Evolutionary conservation across 1,284 basidiomycete species (phyloP), one percentile per base, ranked within the genome.

Genomic region (Sphagnurus paluster): DNA sequence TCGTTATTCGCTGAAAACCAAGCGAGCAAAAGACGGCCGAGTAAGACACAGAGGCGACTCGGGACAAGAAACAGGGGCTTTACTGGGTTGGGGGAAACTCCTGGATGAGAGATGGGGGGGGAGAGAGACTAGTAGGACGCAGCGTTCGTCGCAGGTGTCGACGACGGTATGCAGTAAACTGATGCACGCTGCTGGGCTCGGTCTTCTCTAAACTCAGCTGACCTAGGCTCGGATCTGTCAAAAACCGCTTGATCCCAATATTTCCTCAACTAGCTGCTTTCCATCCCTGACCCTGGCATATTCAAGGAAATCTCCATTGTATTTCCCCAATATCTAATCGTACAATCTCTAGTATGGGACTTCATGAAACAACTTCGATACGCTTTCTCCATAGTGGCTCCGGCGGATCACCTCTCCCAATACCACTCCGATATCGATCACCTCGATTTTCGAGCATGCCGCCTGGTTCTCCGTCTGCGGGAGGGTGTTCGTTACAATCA

Each of bases 401-500:
- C 96, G 80, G 55, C 96, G 75, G 52, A 99, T 98, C 39, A 98
- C 96, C 76, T 99, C 97, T 32, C 93, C 97, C 48, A 99, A 80
- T 52, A 99, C 94, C 44, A 90, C 86, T 40, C 90, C 90, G 61
- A 99, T 87, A 74, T 99, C 95, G 56, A 99, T 89, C 56, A 95
- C 91, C 74, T 98, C 94, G 42, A 99, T 85, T 76, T 97, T 98
- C 48, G 68, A 64, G 69, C 95, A 97, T 53, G 66, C 66, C 38
- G 73, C 76, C 63, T 84, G 77, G 70, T 98, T 96, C 56, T 77
- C 84, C 51, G 73, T 59, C 69, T 99, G 96, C 34, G 97, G 97
- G 34, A 99, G 82, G 63, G 97, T 99, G 74, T 99, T 99, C 58
- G 97, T 99, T 58, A 99, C 94, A 47, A 99, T 93, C 63, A 99